Evolutionary conservation across 805 yeast species (phyloP), one percentile per base, ranked within the genome.

Genomic region (Yamadazyma sp.): DNA sequence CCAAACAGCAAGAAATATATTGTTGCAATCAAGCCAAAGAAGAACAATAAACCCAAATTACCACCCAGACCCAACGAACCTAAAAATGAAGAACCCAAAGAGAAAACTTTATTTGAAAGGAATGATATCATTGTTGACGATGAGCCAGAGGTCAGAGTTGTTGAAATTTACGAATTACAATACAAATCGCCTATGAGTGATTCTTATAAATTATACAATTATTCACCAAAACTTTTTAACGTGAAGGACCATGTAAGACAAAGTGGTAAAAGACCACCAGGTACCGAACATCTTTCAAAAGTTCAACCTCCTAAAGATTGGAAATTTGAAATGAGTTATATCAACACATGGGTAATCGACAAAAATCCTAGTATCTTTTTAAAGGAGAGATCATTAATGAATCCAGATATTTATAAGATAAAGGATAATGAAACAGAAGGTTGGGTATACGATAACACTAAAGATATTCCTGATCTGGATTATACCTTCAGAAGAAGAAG

Each of bases 81-180:
- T n/a, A 15, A 19, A 34, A 6, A 26, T 8, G 22, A 29, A 33
- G 27, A n/a, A 24, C 5, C 33, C 11, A 13, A 39, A 50, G 6
- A 40, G 19, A 52, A 65, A 4, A 60, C 60, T 17, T 56, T 49
- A 25, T 56, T 60, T 24, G 71, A 69, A 33, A 53, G 70, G 34
- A 54, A 61, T 15, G 76, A 77, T 42, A 75, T 88, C 7, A 63
- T 85, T n/a, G 71, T 81, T 16, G 94, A 86, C 51, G 87, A 80
- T 38, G 61, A 73, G 0, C 82, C 87, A 0, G 80, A 78, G 31
- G 55, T 62, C 0, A 64, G 76, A 28, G 55, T 62, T n/a, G 88
- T 86, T 6, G 94, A 88, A 50, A 65, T 89, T 1, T 89, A 70
- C 54, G 95, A 88, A 55, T 68, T 88, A 16, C 84, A 84, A 52